A percentile compares a stretch with the other conserved stretches of the same genome.
Conservation (phyloP, 208 protist genomes). For the Endotrypanum monterogeii region DNA sequence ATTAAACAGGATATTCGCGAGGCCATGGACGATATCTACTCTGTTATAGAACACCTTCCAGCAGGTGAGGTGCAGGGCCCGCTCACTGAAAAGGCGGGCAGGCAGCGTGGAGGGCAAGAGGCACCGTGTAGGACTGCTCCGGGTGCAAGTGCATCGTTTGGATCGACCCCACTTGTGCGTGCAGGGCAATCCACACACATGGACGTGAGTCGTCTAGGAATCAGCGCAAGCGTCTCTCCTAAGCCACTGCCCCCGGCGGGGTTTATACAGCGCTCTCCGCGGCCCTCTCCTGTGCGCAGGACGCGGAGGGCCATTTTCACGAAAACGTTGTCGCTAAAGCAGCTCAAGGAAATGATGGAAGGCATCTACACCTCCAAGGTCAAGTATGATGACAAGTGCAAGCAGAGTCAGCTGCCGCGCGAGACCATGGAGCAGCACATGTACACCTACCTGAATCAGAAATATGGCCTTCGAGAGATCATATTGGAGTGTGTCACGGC, state of each 20-base stretch:
- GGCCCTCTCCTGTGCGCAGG: constrained; percentile 15
- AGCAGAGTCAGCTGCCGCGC: constrained; percentile 60
- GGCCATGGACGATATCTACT: constrained; percentile 71
- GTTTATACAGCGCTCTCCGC: constrained; percentile 9
- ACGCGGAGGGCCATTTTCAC: constrained; percentile 17
- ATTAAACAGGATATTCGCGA: constrained; percentile 71
- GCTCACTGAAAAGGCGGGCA: not conserved
- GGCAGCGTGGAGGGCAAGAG: constrained; percentile 4
- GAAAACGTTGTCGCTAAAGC: constrained; percentile 66
- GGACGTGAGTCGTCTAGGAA: constrained; percentile 1
- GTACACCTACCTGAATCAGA: constrained; percentile 91
- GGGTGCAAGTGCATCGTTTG: constrained; percentile 3
- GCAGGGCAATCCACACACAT: not conserved
- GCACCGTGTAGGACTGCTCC: not conserved
- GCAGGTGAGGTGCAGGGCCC: not conserved
- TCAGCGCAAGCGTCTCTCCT: constrained; percentile 12
- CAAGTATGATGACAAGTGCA: constrained; percentile 89
- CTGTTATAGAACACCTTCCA: constrained; percentile 48
- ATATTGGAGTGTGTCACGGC: constrained; percentile 83
- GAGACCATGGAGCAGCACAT: constrained; percentile 95
- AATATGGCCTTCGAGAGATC: constrained; percentile 87
- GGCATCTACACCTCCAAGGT: constrained; percentile 90
- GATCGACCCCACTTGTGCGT: constrained; percentile 14
- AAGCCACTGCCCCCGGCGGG: constrained; percentile 23
- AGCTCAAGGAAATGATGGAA: constrained; percentile 85